Conservation (phyloP, 108 stramenopile species). For the Stephanodiscus triporus region DNA sequence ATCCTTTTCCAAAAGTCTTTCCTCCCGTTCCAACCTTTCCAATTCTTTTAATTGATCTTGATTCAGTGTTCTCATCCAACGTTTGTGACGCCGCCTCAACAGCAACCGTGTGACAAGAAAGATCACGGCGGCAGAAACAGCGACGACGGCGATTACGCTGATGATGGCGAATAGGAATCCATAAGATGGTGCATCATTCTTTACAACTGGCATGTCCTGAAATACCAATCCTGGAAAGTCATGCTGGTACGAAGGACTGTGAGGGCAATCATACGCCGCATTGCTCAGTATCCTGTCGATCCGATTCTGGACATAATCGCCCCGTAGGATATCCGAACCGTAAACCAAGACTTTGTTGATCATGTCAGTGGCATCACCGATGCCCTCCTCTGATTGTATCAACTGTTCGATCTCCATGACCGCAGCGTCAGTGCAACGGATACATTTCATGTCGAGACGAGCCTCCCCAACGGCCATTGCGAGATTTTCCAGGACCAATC, state of each 20-base stretch:
- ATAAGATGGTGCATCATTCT: constrained; percentile 22
- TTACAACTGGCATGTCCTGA: constrained; percentile 12
- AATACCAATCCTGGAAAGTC: constrained; percentile 31
- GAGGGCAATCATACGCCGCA: constrained; percentile 58
- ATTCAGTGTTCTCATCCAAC: constrained; percentile 56
- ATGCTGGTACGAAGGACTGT: constrained; percentile 47
- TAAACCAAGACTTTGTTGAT: constrained; percentile 52
- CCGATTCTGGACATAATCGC: constrained; percentile 52
- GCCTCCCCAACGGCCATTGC: constrained; percentile 37
- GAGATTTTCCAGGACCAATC: constrained; percentile 21
- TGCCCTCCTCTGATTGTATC: constrained; percentile 38
- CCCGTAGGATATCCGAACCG: constrained; percentile 39
- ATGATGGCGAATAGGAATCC: constrained; percentile 41
- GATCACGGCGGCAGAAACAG: constrained; percentile 34
- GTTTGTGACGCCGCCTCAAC: constrained; percentile 51
- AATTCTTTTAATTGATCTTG: constrained; percentile 35
- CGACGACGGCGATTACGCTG: constrained; percentile 24
- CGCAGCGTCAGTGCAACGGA: constrained; percentile 51
- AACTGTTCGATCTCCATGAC: constrained; percentile 44
- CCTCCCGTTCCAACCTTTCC: constrained; percentile 32
- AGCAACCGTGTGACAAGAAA: constrained; percentile 34
- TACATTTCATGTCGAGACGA: constrained; percentile 46
- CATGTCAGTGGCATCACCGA: constrained; percentile 35
- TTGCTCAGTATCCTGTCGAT: constrained; percentile 60
- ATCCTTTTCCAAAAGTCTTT: constrained; percentile 33